Evolutionary conservation across 148 eudicot species (phyloP), one percentile per base, ranked within the genome.

Genomic region (Euryodendron excelsum): DNA sequence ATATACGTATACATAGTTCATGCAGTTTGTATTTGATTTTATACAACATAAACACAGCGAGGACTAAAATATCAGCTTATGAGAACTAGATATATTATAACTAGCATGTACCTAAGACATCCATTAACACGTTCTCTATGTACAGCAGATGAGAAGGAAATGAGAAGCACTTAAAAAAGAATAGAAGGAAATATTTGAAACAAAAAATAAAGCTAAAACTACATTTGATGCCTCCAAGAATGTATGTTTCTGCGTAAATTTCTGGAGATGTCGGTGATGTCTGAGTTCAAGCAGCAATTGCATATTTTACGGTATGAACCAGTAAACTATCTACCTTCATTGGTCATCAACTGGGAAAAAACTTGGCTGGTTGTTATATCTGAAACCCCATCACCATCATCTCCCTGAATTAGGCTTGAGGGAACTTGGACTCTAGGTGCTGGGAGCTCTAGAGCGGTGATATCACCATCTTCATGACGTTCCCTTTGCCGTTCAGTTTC

Each of bases 271-370:
- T 5, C 45, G 36, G 10, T 69, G 31, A 69, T 69, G 53, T 23
- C 45, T 44, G 50, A 15, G 8, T n/a, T 39, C 20, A 9, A 45
- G 53, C 15, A 11, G 5, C 52, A 27, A 66, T 25, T 50, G 50
- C 80, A 12, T 25, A 44, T 55, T 18, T 58, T 8, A n/a, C 21
- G 25, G 56, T 5, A 18, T 70, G 30, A 78, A 78, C 27, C 33
- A 39, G 30, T 59, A 53, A 45, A 60, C 68, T 87, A 94, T 85
- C 98, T 86, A 71, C 97, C 98, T 77, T 86, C 85, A 55, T 75
- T 90, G 62, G 90, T 87, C 60, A 94, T 79, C 87, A 94, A 78
- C 83, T 94, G 98, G 39, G 98, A 94, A 82, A 94, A 94, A 33
- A 92, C 90, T 23, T 82, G 83, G 77, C 86, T 89, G 2, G 90